Evolutionary conservation across 2,329 filamentous ascomycete species (phyloP), one percentile per base, ranked within the genome.

Genomic region (Clarireedia homoeocarpa): DNA sequence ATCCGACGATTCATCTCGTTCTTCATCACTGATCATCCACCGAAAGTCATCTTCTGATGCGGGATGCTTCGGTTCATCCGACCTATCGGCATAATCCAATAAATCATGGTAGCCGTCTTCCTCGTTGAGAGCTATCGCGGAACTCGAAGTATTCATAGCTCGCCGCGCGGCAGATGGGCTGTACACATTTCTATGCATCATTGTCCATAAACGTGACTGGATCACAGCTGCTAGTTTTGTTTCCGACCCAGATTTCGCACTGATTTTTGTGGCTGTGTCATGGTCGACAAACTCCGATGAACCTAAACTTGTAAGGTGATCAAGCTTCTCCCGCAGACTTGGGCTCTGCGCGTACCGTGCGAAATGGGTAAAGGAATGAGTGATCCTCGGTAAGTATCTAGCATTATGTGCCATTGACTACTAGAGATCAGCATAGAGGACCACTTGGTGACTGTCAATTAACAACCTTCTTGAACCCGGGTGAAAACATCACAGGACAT

Each of bases 381-480:
- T 48, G 14, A 59, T 53, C 9, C 45, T 58, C 3, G 51, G 39
- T 3, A 55, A 34, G 23, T 55, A 58, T 27, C 12, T 30, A 26
- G 58, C 44, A 15, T 58, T 58, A 2, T 49, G 48, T 24, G 58
- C 38, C 39, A 59, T 49, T 2, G 49, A 44, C 51, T 55, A 46
- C 20, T 23, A 3, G 36, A 3, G n/a, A 10, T 59, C 26, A 50
- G 55, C 30, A 34, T 40, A 51, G 55, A 27, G 15, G 15, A 47
- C 7, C 10, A 20, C 14, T 36, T 24, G 38, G 24, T 24, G 2
- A 39, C 5, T 3, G 6, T 12, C 42, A n/a, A 20, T n/a, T 39
- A 27, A 36, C 7, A 60, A 66, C 66, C 52, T 66, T 55, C 55
- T 61, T 62, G 40, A 66, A 68, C 0, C 61, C 65, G 5, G 65